These are phyloP conservation scores for Penicillium maclennaniae DNA, from an alignment of 495 filamentous ascomycete species.

Conservation along the genomic window DNA sequence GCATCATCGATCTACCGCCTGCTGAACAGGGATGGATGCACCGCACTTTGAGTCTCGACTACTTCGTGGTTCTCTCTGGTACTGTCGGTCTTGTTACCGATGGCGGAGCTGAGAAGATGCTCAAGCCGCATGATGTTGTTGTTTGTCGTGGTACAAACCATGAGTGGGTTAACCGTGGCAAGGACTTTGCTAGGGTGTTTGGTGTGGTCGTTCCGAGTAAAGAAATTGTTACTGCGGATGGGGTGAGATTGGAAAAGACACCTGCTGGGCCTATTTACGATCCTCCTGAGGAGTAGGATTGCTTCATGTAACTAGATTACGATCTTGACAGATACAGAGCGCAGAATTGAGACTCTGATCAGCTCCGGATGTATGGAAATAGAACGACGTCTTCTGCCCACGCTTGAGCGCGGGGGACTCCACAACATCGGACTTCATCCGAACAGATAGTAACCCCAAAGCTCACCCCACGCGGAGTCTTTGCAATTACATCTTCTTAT, in stretches of 20 bases:
- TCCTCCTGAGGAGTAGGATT: slow-evolving; percentile 18
- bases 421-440: not conserved
- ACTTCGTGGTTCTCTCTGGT: slow-evolving; percentile 19
- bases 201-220: slow-evolving; percentile 19
- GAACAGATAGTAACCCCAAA: not conserved
- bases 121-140: slow-evolving; percentile 26
- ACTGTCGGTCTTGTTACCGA: slow-evolving; percentile 22
- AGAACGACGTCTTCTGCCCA: not conserved
- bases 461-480: slow-evolving; percentile 1
- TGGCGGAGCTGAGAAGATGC: slow-evolving; percentile 20
- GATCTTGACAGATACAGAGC: too few species aligned
- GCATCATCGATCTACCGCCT: slow-evolving; percentile 21
- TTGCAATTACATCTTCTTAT: not conserved
- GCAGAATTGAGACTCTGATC: too few species aligned
- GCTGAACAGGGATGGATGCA: slow-evolving; percentile 25
- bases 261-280: slow-evolving; percentile 22
- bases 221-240: slow-evolving; percentile 20
- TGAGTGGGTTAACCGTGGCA: slow-evolving; percentile 27
- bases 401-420: not conserved
- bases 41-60: slow-evolving; percentile 26
- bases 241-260: slow-evolving; percentile 18
- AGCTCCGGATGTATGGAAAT: too few species aligned
- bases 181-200: slow-evolving; percentile 19
- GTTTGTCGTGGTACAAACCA: slow-evolving; percentile 25
- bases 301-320: too few species aligned